Percentiles rank a stretch among this genome's conserved stretches.
phyloP scores from a whole-genome alignment of 2,329 filamentous ascomycete genomes.

The Rhynchosporium agropyri region DNA sequence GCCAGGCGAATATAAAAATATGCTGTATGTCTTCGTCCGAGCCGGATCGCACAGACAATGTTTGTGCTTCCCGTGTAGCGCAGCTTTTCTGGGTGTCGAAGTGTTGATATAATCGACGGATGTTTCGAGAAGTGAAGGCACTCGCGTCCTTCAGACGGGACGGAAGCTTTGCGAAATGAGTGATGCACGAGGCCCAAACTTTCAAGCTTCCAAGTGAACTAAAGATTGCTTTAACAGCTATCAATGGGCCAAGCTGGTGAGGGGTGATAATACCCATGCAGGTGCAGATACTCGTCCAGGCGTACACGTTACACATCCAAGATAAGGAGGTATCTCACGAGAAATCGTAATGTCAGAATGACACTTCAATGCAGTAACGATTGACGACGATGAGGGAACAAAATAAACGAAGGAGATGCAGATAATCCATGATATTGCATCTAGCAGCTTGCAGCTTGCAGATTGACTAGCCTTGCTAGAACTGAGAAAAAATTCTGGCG shows the following conservation, averaged over 20 bases:
- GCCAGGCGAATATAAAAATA: neutral
- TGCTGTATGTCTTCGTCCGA: conserved; percentile 2
- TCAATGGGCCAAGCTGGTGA: conserved; percentile 16
- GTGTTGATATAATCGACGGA: conserved; percentile 4
- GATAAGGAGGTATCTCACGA: conserved; percentile 29
- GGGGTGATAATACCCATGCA: conserved; percentile 4
- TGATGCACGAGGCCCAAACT: conserved; percentile 1
- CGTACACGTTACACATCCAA: conserved; percentile 15
- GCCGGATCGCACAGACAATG: conserved; percentile 25
- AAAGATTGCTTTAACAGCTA: conserved; percentile 2
- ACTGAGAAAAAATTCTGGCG: conserved; percentile 13
- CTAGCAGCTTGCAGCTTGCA: neutral
- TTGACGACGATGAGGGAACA: conserved; percentile 20
- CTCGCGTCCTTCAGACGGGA: conserved; percentile 2
- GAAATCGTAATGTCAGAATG: conserved; percentile 9
- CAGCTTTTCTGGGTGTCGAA: conserved; percentile 22
- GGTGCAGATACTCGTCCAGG: conserved; percentile 18
- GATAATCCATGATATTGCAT: neutral
- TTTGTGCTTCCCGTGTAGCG: conserved; percentile 25
- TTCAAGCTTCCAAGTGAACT: conserved; percentile 10
- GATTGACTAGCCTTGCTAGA: conserved; percentile 1
- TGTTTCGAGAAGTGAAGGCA: conserved; percentile 8
- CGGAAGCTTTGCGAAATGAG: neutral
- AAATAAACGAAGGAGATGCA: conserved; percentile 16
- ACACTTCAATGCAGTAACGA: conserved; percentile 11